These are phyloP conservation scores for Blastomyces parvus DNA, from an alignment of 2,329 filamentous ascomycete species.

Conservation along the genomic window DNA sequence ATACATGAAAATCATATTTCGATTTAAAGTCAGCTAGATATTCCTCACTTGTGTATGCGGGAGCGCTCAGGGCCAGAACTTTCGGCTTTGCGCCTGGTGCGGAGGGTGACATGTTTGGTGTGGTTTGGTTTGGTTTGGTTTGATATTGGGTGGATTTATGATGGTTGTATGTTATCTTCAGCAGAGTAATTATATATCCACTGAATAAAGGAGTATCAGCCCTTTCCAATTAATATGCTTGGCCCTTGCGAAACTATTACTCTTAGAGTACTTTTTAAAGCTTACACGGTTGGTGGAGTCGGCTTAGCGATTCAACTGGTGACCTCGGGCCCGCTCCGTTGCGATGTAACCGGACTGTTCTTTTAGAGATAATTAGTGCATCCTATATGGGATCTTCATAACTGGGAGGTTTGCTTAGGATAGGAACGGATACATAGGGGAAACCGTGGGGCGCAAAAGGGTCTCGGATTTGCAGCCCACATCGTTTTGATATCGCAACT, in stretches of 20 bases:
- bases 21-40: constrained; percentile 13
- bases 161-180: background rate
- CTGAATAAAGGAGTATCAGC: background rate
- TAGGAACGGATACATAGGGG: background rate
- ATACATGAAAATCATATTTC: constrained; percentile 13
- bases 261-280: background rate
- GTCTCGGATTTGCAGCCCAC: background rate
- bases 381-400: background rate
- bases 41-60: constrained; percentile 10
- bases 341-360: background rate
- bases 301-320: background rate
- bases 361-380: background rate
- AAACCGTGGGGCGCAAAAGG: background rate
- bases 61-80: constrained; percentile 12
- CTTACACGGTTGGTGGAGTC: background rate
- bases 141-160: background rate
- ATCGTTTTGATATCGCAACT: background rate
- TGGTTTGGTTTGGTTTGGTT: background rate
- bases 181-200: background rate
- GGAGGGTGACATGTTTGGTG: constrained; percentile 1
- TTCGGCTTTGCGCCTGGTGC: constrained; percentile 6
- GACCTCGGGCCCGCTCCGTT: background rate
- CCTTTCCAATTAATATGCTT: background rate
- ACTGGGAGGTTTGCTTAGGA: too few species aligned
- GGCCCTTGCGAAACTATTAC: background rate